Evolutionary conservation across 2,329 filamentous ascomycete genomes (phyloP).

Genomic region (Xylariaceae sp.): DNA sequence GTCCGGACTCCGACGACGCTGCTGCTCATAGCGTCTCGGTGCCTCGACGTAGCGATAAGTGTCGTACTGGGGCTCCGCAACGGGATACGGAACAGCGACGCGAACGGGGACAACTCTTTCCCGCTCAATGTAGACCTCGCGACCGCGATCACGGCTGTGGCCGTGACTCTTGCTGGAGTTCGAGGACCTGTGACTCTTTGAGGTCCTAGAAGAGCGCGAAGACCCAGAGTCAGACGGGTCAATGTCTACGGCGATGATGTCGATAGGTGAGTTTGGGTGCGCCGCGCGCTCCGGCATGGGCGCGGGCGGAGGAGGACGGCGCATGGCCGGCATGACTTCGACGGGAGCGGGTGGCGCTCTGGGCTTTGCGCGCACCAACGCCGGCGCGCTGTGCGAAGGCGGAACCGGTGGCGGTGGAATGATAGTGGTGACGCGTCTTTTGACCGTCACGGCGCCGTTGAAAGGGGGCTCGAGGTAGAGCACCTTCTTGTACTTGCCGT

Average conservation of each 20-base stretch:
- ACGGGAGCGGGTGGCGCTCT: slow-evolving; percentile 23
- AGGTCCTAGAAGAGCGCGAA: slow-evolving; percentile 26
- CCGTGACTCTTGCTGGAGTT: slow-evolving; percentile 24
- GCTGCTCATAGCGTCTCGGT: slow-evolving; percentile 37
- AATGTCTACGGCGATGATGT: slow-evolving; percentile 41
- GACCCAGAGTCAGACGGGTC: slow-evolving; percentile 31
- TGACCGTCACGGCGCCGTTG: slow-evolving; percentile 34
- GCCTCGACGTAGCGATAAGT: slow-evolving; percentile 51
- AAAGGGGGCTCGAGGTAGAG: slow-evolving; percentile 39
- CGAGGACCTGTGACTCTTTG: slow-evolving; percentile 27
- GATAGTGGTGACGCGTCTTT: slow-evolving; percentile 37
- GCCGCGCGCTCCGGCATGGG: slow-evolving; percentile 16
- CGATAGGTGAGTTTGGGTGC: slow-evolving; percentile 32
- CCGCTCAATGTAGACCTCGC: slow-evolving; percentile 49
- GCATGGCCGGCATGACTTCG: slow-evolving; percentile 26
- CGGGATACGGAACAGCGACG: slow-evolving; percentile 40
- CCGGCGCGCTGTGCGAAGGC: slow-evolving; percentile 25
- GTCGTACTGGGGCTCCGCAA: slow-evolving; percentile 41
- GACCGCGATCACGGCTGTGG: slow-evolving; percentile 36
- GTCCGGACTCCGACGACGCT: slow-evolving; percentile 32
- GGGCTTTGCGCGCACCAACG: slow-evolving; percentile 20
- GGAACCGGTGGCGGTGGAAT: slow-evolving; percentile 29
- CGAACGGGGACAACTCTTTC: slow-evolving; percentile 44
- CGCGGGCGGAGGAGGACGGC: slow-evolving; percentile 20
- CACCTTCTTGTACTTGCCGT: slow-evolving; percentile 37